These are phyloP conservation scores for Cordyceps tenuipes DNA, from an alignment of 2,329 filamentous ascomycete species.

Conservation along the genomic window DNA sequence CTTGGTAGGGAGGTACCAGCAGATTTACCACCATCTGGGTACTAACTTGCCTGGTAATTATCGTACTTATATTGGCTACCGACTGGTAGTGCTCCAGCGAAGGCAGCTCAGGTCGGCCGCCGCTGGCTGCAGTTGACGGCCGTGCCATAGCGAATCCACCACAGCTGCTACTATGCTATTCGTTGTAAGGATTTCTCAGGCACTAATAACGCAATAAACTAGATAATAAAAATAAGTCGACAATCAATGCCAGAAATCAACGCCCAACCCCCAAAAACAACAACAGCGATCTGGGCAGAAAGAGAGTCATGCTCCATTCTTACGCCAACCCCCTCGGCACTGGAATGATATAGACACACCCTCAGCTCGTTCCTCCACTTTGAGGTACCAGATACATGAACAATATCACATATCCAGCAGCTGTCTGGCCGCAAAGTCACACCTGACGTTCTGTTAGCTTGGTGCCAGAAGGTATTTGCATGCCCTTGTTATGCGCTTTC, in stretches of 20 bases:
- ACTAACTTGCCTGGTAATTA: neutral
- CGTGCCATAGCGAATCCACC: too few species aligned
- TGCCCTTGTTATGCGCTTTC: neutral
- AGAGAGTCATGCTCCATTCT: neutral
- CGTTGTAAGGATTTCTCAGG: too few species aligned
- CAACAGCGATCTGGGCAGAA: too few species aligned
- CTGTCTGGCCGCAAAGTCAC: neutral
- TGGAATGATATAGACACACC: neutral
- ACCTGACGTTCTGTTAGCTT: neutral
- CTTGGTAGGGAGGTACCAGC: neutral
- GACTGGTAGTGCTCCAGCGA: neutral
- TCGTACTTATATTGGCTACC: too few species aligned
- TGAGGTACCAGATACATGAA: neutral
- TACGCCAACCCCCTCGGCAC: neutral
- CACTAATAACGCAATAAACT: too few species aligned
- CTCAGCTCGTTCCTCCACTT: neutral
- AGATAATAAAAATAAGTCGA: too few species aligned
- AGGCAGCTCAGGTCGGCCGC: neutral
- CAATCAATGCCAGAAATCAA: too few species aligned
- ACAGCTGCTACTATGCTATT: too few species aligned
- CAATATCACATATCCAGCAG: neutral
- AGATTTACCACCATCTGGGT: neutral
- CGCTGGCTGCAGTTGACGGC: neutral
- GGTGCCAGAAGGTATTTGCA: neutral
- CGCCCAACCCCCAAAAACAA: too few species aligned